Evolutionary conservation across 2,329 filamentous ascomycete genomes (phyloP).

Genomic region (Cyphellophora attinorum): DNA sequence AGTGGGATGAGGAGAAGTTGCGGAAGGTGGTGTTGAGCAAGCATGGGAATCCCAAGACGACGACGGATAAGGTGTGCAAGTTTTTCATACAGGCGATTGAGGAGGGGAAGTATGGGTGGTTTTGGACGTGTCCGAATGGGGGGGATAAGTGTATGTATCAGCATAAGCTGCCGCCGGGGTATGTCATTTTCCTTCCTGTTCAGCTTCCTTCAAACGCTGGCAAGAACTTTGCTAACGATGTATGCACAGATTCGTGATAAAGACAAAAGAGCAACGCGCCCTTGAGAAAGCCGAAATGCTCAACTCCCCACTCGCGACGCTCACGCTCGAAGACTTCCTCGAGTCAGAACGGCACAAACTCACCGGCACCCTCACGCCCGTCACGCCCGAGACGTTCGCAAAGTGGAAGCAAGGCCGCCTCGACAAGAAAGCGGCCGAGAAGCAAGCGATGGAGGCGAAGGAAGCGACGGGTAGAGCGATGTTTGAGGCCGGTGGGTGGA

Average conservation of each 20-base stretch:
- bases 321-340: slow-evolving; percentile 94
- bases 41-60: slow-evolving; percentile 91
- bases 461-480: slow-evolving; percentile 90
- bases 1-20: slow-evolving; percentile 97
- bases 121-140: slow-evolving; percentile 95
- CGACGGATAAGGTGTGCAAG: slow-evolving; percentile 98
- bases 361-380: slow-evolving; percentile 81
- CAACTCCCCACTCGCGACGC: slow-evolving; percentile 86
- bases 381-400: slow-evolving; percentile 83
- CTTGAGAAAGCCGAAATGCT: slow-evolving; percentile 94
- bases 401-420: slow-evolving; percentile 95
- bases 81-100: slow-evolving; percentile 95
- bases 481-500: slow-evolving; percentile 96
- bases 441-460: slow-evolving; percentile 81
- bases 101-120: slow-evolving; percentile 98
- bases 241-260: slow-evolving; percentile 69
- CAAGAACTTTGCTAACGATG: slow-evolving; percentile 13
- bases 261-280: slow-evolving; percentile 93
- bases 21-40: slow-evolving; percentile 85
- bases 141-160: slow-evolving; percentile 98
- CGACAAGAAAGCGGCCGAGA: slow-evolving; percentile 91
- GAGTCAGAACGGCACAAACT: slow-evolving; percentile 95
- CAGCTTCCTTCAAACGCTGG: slow-evolving; percentile 1
- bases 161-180: slow-evolving; percentile 90
- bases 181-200: slow-evolving; percentile 31